Percentiles rank a stretch among this genome's conserved stretches.
These are phyloP conservation scores for Yamadazyma jaroonii DNA, from an alignment of 1,139 yeast genomes.

Conservation along the genomic window DNA sequence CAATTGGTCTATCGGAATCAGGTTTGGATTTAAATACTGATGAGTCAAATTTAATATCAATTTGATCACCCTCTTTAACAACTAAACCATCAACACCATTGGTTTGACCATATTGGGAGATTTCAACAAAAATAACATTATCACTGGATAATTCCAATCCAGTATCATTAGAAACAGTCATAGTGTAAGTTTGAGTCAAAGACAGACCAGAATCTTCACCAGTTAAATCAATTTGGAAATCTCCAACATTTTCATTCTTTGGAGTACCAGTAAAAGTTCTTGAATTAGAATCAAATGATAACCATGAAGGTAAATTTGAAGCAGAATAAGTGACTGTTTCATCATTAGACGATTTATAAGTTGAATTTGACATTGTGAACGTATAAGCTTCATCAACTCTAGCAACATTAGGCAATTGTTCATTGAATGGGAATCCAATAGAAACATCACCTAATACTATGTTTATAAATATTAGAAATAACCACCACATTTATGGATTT, in stretches of 20 bases:
- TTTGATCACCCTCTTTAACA: conserved; percentile 63
- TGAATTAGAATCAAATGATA: conserved; percentile 60
- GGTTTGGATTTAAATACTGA: conserved; percentile 51
- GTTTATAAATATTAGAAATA: conserved; percentile 9
- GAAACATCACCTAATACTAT: conserved; percentile 27
- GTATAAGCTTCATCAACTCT: conserved; percentile 58
- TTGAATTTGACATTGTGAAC: conserved; percentile 70
- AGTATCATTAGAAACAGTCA: conserved; percentile 56
- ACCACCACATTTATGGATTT: conserved; percentile 4
- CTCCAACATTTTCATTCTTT: conserved; percentile 36
- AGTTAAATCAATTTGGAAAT: conserved; percentile 46
- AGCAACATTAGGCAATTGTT: conserved; percentile 88
- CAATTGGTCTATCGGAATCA: conserved; percentile 44
- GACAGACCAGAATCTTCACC: conserved; percentile 65
- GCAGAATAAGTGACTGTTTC: conserved; percentile 54
- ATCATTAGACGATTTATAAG: conserved; percentile 54
- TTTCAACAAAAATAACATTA: conserved; percentile 44
- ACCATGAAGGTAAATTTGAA: conserved; percentile 70
- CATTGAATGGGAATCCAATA: conserved; percentile 75
- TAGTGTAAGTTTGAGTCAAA: conserved; percentile 46
- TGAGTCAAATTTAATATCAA: conserved; percentile 59
- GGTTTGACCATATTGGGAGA: conserved; percentile 59
- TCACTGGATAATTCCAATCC: conserved; percentile 45
- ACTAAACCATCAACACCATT: conserved; percentile 76
- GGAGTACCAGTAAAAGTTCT: conserved; percentile 76